Conservation (phyloP, 441 rosid species). For the Arabidopsis hybrid region DNA sequence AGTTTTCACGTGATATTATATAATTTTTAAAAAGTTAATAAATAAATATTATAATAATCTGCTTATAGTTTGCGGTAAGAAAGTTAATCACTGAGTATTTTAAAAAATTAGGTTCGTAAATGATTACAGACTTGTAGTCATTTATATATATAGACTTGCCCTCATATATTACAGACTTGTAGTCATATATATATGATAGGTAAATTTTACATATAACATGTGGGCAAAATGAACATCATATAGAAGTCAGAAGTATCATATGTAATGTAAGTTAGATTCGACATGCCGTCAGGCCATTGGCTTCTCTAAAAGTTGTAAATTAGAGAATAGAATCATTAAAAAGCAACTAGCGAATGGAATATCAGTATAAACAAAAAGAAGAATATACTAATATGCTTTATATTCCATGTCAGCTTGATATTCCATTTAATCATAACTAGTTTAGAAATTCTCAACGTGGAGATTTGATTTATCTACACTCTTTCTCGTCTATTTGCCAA, state of each 20-base stretch:
- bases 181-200: neutral
- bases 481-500: neutral
- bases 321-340: slow-evolving; percentile 35
- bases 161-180: too few relatives aligned
- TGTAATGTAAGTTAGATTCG: slow-evolving; percentile 36
- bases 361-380: slow-evolving; percentile 20
- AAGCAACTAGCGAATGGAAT: slow-evolving; percentile 26
- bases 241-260: slow-evolving; percentile 17
- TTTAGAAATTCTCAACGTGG: neutral
- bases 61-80: too few relatives aligned
- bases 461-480: neutral
- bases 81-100: too few relatives aligned
- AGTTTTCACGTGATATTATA: neutral
- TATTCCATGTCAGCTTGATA: slow-evolving; percentile 32
- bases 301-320: slow-evolving; percentile 23
- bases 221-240: slow-evolving; percentile 23
- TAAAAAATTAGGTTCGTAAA: neutral
- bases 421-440: slow-evolving; percentile 7
- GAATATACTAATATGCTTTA: slow-evolving; percentile 41
- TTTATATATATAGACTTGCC: too few relatives aligned
- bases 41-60: neutral
- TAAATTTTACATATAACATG: neutral
- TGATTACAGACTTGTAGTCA: neutral
- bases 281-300: slow-evolving; percentile 33
- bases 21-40: neutral